These are phyloP conservation scores for Monascus ruber DNA, from an alignment of 2,329 filamentous ascomycete species.

Conservation along the genomic window DNA sequence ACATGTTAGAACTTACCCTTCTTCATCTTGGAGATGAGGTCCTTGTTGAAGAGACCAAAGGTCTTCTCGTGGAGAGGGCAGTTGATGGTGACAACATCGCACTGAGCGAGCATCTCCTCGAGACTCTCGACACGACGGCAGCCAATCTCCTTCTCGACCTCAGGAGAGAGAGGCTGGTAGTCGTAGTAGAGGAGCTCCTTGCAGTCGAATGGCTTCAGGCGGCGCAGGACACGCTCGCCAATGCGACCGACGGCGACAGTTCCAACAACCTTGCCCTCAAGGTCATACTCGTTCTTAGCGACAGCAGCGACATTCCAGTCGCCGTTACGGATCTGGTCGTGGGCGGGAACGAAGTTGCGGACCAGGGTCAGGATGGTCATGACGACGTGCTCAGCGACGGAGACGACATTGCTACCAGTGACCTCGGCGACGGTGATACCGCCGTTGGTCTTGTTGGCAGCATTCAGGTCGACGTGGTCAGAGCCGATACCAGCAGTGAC, in stretches of 20 bases:
- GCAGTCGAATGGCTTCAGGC: conserved; percentile 96
- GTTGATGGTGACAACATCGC: conserved; percentile 98
- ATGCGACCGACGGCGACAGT: conserved; percentile 97
- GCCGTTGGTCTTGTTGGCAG: conserved; percentile 96
- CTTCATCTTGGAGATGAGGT: conserved; percentile 98
- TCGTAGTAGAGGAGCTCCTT: conserved; percentile 99
- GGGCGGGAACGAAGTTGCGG: conserved; percentile 96
- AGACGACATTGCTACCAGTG: conserved; percentile 96
- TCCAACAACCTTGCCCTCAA: conserved; percentile 94
- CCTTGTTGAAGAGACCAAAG: conserved; percentile 93
- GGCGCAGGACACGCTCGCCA: conserved; percentile 90
- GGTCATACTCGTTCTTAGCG: conserved; percentile 96
- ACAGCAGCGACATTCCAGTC: conserved; percentile 94
- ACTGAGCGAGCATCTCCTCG: conserved; percentile 89
- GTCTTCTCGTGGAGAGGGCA: conserved; percentile 99
- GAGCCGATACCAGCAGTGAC: conserved; percentile 96
- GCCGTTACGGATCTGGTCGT: conserved; percentile 79
- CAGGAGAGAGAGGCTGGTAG: conserved; percentile 83
- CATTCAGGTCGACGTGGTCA: conserved; percentile 94
- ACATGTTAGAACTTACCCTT: conserved; percentile 46
- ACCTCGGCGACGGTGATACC: conserved; percentile 96
- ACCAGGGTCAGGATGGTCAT: conserved; percentile 97
- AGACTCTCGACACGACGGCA: conserved; percentile 77
- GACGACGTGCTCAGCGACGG: conserved; percentile 95
- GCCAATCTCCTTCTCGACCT: conserved; percentile 91